These are phyloP conservation scores for Microdochium nivale DNA, from an alignment of 2,329 filamentous ascomycete species.

Conservation along the genomic window DNA sequence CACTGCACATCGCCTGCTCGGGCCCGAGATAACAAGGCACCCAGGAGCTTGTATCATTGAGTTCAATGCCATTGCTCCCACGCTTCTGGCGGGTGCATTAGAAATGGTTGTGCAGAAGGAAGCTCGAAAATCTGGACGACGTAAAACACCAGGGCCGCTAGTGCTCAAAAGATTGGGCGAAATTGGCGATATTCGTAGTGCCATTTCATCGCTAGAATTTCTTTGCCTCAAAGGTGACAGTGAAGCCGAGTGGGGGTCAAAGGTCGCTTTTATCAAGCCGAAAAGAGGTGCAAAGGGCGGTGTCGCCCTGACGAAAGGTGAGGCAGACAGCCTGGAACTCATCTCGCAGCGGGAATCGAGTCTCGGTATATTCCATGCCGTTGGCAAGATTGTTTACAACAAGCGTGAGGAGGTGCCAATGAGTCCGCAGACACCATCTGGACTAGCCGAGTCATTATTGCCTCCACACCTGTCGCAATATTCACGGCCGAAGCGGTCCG, in stretches of 20 bases:
- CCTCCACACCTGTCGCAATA: constrained; percentile 50
- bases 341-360: constrained; percentile 83
- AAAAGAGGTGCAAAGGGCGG: constrained; percentile 52
- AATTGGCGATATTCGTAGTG: constrained; percentile 85
- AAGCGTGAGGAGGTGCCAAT: constrained; percentile 59
- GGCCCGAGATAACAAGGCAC: constrained; percentile 77
- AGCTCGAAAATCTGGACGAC: constrained; percentile 66
- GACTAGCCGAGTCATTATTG: constrained; percentile 45
- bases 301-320: constrained; percentile 61
- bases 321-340: constrained; percentile 70
- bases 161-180: constrained; percentile 76
- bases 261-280: constrained; percentile 59
- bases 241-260: constrained; percentile 67
- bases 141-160: constrained; percentile 65
- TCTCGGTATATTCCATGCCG: constrained; percentile 89
- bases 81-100: constrained; percentile 75
- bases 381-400: constrained; percentile 95
- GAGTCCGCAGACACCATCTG: constrained; percentile 20
- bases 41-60: constrained; percentile 73
- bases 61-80: constrained; percentile 87
- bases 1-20: constrained; percentile 82
- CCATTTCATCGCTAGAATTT: constrained; percentile 88
- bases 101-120: constrained; percentile 80
- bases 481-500: constrained; percentile 51
- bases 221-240: constrained; percentile 75